Percentiles rank a stretch among this genome's conserved stretches.
phyloP scores from a whole-genome alignment of 1,284 basidiomycete genomes.

The Spongiforma sp. region DNA sequence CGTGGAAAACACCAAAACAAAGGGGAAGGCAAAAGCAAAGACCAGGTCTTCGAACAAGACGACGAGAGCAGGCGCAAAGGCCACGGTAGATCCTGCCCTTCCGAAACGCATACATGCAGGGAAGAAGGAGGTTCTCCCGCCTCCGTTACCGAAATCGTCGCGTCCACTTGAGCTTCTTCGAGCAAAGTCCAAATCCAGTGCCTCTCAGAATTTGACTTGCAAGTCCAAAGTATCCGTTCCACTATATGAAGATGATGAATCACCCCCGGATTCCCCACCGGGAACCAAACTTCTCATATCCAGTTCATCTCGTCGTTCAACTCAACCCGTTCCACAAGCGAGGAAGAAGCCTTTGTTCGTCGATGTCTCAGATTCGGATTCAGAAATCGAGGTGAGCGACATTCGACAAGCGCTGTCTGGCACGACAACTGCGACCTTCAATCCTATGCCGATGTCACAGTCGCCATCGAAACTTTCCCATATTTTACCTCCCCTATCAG shows the following conservation, averaged over 20 bases:
- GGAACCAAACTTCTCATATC: background rate
- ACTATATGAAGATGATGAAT: constrained; percentile 21
- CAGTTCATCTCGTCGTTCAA: background rate
- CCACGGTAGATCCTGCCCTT: background rate
- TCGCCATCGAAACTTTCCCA: constrained; percentile 24
- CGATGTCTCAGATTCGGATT: constrained; percentile 33
- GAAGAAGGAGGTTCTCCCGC: constrained; percentile 8
- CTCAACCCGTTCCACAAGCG: background rate
- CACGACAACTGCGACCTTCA: background rate
- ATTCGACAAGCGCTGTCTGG: constrained; percentile 5
- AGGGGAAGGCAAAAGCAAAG: constrained; percentile 12
- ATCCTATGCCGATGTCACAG: background rate
- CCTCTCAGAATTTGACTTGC: background rate
- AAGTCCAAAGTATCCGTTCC: background rate
- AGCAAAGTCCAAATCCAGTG: constrained; percentile 15
- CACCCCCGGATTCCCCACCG: constrained; percentile 8
- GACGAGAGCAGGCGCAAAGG: too few relatives aligned
- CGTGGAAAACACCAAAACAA: constrained; percentile 5
- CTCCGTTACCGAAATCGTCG: constrained; percentile 20
- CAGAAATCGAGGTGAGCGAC: constrained; percentile 27
- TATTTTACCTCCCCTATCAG: constrained; percentile 10
- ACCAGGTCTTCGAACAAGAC: too few relatives aligned
- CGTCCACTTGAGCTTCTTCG: constrained; percentile 36
- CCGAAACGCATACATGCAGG: constrained; percentile 10
- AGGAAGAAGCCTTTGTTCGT: constrained; percentile 27